Evolutionary conservation across 805 yeast genomes (phyloP).

Genomic region (Wickerhamiella domercqiae): DNA sequence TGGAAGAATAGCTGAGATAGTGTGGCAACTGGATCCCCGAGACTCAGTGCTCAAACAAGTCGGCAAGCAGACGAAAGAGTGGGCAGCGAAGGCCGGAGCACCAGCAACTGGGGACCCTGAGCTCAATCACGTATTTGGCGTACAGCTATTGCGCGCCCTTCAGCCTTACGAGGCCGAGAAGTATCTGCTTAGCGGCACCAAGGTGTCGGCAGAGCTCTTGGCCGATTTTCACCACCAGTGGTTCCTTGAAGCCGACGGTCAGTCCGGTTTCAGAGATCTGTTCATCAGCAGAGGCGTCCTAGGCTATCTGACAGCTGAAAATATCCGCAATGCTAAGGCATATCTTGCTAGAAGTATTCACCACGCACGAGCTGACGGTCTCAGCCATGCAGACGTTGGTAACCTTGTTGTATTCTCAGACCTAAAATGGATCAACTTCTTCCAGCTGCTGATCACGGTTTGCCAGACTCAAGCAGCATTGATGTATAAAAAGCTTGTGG

Average conservation of each 20-base stretch:
- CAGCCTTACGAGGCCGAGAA: slow-evolving; percentile 54
- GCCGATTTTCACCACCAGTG: slow-evolving; percentile 38
- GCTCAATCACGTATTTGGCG: slow-evolving; percentile 60
- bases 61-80: slow-evolving; percentile 43
- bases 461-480: slow-evolving; percentile 39
- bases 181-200: slow-evolving; percentile 53
- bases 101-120: slow-evolving; percentile 57
- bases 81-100: slow-evolving; percentile 41
- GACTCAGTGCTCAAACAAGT: slow-evolving; percentile 56
- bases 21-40: slow-evolving; percentile 29
- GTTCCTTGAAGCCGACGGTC: slow-evolving; percentile 17
- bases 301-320: slow-evolving; percentile 56
- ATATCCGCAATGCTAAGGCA: slow-evolving; percentile 42
- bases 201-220: slow-evolving; percentile 29
- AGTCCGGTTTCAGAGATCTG: slow-evolving; percentile 1
- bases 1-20: slow-evolving; percentile 30
- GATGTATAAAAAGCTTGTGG: slow-evolving; percentile 38
- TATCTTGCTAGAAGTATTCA: slow-evolving; percentile 27
- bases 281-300: slow-evolving; percentile 46
- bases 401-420: slow-evolving; percentile 28
- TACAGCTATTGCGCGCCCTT: slow-evolving; percentile 36
- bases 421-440: slow-evolving; percentile 42
- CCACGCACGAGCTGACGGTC: slow-evolving; percentile 16
- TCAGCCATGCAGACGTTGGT: slow-evolving; percentile 19
- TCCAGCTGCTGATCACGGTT: slow-evolving; percentile 48